Conservation (phyloP, 495 filamentous ascomycete genomes). For the Trichoderma virens region DNA sequence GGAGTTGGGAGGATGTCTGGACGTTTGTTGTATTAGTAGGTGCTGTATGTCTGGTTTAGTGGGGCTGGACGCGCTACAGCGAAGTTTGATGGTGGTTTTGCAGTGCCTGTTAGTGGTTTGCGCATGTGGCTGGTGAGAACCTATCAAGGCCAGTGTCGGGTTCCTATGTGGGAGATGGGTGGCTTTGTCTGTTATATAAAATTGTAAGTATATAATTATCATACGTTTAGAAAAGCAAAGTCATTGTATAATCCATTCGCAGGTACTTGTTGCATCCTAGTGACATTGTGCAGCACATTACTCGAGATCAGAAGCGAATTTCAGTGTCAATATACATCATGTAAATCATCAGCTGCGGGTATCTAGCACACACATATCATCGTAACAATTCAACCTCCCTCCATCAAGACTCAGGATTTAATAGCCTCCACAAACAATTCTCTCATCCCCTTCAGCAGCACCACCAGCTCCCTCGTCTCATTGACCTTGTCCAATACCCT, state of each 20-base stretch:
- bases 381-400: slow-evolving; percentile 6
- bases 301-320: background rate
- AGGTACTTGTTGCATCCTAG: background rate
- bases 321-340: background rate
- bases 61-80: background rate
- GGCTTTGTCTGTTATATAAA: no score
- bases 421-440: slow-evolving; percentile 64
- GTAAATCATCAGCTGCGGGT: background rate
- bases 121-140: background rate
- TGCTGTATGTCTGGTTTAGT: slow-evolving; percentile 15
- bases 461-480: slow-evolving; percentile 72
- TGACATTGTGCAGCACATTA: background rate
- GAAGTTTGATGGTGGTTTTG: background rate
- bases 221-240: no score
- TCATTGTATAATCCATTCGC: no score
- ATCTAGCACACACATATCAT: slow-evolving; percentile 1
- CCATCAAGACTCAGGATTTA: slow-evolving; percentile 28
- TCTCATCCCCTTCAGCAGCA: slow-evolving; percentile 86
- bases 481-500: slow-evolving; percentile 68
- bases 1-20: background rate
- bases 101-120: no score
- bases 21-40: background rate
- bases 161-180: background rate
- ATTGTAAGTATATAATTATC: no score
- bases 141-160: background rate